These are phyloP conservation scores for Pseudozyma flocculosa DNA, from an alignment of 1,284 basidiomycete genomes.

Conservation along the genomic window DNA sequence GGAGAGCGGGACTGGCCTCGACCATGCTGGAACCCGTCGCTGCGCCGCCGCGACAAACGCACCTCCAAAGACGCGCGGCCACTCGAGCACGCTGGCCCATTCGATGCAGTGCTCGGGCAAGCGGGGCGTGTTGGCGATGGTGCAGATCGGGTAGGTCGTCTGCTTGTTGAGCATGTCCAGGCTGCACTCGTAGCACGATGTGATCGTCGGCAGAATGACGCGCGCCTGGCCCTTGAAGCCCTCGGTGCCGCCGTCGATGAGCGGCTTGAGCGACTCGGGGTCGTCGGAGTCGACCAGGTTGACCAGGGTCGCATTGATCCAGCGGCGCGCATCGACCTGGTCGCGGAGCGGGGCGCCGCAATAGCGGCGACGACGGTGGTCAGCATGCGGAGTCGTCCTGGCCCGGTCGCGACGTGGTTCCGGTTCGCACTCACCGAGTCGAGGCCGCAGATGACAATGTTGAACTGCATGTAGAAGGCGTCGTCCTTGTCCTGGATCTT, in stretches of 20 bases:
- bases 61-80: conserved; percentile 90
- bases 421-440: conserved; percentile 78
- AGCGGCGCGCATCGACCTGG: conserved; percentile 73
- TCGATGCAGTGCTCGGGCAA: conserved; percentile 99
- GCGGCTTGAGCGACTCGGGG: conserved; percentile 90
- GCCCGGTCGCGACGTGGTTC: too few species aligned
- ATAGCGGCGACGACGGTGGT: background rate
- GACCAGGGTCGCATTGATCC: conserved; percentile 98
- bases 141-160: conserved; percentile 96
- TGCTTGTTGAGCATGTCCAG: conserved; percentile 98
- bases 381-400: too few species aligned
- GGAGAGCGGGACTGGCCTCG: too few species aligned
- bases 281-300: conserved; percentile 79
- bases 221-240: conserved; percentile 99
- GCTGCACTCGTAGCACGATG: conserved; percentile 97
- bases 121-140: conserved; percentile 97
- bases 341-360: too few species aligned
- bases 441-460: conserved; percentile 94
- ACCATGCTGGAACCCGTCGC: too few species aligned
- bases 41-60: too few species aligned
- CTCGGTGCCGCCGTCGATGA: conserved; percentile 98
- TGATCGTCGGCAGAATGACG: conserved; percentile 91
- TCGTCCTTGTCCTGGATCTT: conserved; percentile 98
- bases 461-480: conserved; percentile 95
- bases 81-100: conserved; percentile 99